Conservation (phyloP, 192 early-diverging fungal genomes). For the Allomyces arbusculus region DNA sequence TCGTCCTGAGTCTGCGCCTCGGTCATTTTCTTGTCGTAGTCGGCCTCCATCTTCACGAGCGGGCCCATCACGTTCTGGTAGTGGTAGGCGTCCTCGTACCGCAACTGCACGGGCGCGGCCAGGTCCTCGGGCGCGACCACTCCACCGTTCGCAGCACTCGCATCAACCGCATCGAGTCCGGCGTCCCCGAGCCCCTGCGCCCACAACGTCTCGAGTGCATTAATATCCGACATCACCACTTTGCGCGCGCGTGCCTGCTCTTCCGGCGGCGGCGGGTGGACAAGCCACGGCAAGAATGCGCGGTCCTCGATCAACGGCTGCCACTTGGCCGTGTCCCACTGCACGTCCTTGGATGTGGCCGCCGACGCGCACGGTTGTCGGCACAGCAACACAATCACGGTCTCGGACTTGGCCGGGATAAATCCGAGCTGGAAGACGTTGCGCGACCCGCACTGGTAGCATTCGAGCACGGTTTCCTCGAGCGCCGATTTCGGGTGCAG, state of each 20-base stretch:
- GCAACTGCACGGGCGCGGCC: conserved; percentile 41
- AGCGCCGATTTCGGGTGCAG: conserved; percentile 83
- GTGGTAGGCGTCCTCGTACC: conserved; percentile 91
- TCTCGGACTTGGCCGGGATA: conserved; percentile 94
- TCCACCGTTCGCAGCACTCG: conserved; percentile 31
- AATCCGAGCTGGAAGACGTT: conserved; percentile 95
- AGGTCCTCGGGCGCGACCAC: conserved; percentile 36
- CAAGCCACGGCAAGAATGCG: conserved; percentile 85
- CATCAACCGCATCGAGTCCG: conserved; percentile 59
- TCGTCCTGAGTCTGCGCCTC: conserved; percentile 92
- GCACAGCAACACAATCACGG: conserved; percentile 91
- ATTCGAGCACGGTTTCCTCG: conserved; percentile 85
- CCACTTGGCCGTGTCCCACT: conserved; percentile 95
- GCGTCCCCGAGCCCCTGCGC: conserved; percentile 45
- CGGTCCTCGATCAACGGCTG: conserved; percentile 87
- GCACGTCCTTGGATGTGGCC: conserved; percentile 65
- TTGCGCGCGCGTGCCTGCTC: conserved; percentile 67
- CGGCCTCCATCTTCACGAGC: conserved; percentile 84
- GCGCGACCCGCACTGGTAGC: conserved; percentile 87
- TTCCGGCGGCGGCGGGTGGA: conserved; percentile 66
- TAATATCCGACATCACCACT: conserved; percentile 65
- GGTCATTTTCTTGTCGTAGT: conserved; percentile 68
- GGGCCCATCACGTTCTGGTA: conserved; percentile 93
- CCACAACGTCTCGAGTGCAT: conserved; percentile 78
- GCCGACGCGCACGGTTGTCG: conserved; percentile 84